Evolutionary conservation across 2,329 filamentous ascomycete species (phyloP).

Genomic region (Anthostomella pinea): DNA sequence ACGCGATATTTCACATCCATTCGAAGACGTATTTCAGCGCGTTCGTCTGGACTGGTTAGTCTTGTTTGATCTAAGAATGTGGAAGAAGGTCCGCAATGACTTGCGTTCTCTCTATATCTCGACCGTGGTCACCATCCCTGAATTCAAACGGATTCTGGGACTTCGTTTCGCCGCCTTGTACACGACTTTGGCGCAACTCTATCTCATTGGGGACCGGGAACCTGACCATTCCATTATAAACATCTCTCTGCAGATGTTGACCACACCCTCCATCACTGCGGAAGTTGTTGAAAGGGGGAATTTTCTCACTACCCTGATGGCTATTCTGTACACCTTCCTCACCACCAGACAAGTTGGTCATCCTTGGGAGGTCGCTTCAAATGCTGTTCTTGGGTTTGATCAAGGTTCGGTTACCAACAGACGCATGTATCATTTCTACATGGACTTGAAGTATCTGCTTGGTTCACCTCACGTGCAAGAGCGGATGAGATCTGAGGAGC

Average conservation of each 20-base stretch:
- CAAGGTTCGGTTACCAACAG: constrained; percentile 92
- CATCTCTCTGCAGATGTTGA: constrained; percentile 92
- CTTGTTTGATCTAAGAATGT: constrained; percentile 89
- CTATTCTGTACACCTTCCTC: constrained; percentile 95
- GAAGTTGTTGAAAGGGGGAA: constrained; percentile 95
- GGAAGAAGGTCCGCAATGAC: constrained; percentile 92
- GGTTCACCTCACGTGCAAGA: constrained; percentile 85
- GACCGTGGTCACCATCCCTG: constrained; percentile 89
- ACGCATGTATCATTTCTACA: constrained; percentile 96
- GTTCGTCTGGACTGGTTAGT: constrained; percentile 93
- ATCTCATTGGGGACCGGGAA: constrained; percentile 92
- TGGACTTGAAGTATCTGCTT: constrained; percentile 88
- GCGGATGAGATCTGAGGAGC: constrained; percentile 74
- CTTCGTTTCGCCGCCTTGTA: constrained; percentile 94
- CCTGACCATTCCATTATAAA: constrained; percentile 99
- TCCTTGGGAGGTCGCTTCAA: constrained; percentile 82
- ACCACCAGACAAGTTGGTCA: constrained; percentile 95
- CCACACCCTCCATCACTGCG: constrained; percentile 91
- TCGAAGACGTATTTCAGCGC: constrained; percentile 85
- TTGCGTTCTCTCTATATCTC: constrained; percentile 92
- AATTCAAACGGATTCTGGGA: constrained; percentile 92
- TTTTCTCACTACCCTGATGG: constrained; percentile 91
- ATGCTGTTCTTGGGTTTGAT: constrained; percentile 87
- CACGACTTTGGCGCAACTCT: constrained; percentile 88
- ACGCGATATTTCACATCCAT: constrained; percentile 60